These are phyloP conservation scores for Hygrophorus pudorinus DNA, from an alignment of 768 basidiomycete genomes.

Conservation along the genomic window DNA sequence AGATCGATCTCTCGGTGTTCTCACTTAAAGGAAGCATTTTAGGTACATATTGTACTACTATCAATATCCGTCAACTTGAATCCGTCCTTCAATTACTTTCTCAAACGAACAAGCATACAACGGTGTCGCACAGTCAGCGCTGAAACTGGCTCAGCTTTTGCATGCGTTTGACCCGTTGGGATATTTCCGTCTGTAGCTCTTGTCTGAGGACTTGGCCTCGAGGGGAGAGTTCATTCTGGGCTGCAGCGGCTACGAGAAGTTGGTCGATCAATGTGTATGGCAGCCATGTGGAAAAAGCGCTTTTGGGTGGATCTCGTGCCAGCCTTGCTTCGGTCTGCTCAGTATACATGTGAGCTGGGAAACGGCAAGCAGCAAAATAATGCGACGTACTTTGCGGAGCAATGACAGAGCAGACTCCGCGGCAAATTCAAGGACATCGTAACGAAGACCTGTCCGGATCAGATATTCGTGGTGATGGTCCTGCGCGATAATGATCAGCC, in stretches of 20 bases:
- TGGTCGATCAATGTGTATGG: constrained; percentile 82
- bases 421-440: constrained; percentile 71
- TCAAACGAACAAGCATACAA: too few relatives aligned
- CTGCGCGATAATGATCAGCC: constrained; percentile 21
- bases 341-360: constrained; percentile 3
- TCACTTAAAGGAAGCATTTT: too few relatives aligned
- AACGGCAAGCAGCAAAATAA: constrained; percentile 1
- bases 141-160: constrained; percentile 47
- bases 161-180: constrained; percentile 55
- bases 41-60: too few relatives aligned
- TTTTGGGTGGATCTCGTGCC: constrained; percentile 40
- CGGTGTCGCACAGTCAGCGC: neutral
- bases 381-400: constrained; percentile 51
- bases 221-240: constrained; percentile 38
- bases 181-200: constrained; percentile 49
- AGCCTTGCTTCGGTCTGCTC: constrained; percentile 43
- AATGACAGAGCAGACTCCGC: constrained; percentile 63
- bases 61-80: too few relatives aligned
- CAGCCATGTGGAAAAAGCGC: constrained; percentile 61
- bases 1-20: too few relatives aligned
- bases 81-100: too few relatives aligned
- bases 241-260: constrained; percentile 56
- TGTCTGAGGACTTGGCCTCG: constrained; percentile 23
- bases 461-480: constrained; percentile 76
- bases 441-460: constrained; percentile 68